Conservation (phyloP, 768 basidiomycete genomes). For the Mrakia blollopis region DNA sequence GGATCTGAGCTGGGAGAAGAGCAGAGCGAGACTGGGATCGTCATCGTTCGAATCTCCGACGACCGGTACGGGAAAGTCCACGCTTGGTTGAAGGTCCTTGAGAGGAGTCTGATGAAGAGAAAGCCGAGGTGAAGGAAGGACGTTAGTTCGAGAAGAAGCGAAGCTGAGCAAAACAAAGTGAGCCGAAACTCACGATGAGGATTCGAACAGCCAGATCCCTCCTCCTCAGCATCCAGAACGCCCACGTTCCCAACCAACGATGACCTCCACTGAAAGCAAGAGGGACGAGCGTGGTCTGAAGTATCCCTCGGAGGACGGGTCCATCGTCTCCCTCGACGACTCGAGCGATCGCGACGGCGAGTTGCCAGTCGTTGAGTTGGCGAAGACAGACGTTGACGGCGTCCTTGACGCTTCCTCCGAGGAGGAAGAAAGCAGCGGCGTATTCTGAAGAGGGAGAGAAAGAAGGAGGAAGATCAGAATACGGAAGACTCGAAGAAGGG, state of each 20-base stretch:
- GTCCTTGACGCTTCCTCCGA: slow-evolving; percentile 81
- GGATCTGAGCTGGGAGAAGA: slow-evolving; percentile 82
- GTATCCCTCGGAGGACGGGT: slow-evolving; percentile 63
- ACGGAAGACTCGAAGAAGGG: neutral
- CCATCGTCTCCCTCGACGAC: slow-evolving; percentile 78
- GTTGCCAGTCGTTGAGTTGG: slow-evolving; percentile 81
- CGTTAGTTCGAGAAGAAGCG: neutral
- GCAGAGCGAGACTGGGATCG: slow-evolving; percentile 82
- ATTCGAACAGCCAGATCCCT: slow-evolving; percentile 86
- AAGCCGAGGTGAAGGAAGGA: neutral
- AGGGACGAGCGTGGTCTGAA: slow-evolving; percentile 72
- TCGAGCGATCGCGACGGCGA: slow-evolving; percentile 80
- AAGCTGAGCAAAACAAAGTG: neutral
- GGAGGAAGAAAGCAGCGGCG: slow-evolving; percentile 95
- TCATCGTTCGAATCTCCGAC: slow-evolving; percentile 86
- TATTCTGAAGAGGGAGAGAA: slow-evolving; percentile 59
- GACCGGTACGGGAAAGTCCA: slow-evolving; percentile 21
- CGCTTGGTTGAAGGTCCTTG: slow-evolving; percentile 27
- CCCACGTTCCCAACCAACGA: slow-evolving; percentile 91
- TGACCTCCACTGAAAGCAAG: slow-evolving; percentile 81
- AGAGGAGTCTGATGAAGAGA: slow-evolving; percentile 36
- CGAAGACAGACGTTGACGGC: slow-evolving; percentile 85
- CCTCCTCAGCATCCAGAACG: slow-evolving; percentile 86
- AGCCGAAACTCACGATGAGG: slow-evolving; percentile 60
- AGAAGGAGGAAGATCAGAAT: neutral